phyloP scores from a whole-genome alignment of 2,329 filamentous ascomycete genomes.

The Pseudocercospora fuligena region DNA sequence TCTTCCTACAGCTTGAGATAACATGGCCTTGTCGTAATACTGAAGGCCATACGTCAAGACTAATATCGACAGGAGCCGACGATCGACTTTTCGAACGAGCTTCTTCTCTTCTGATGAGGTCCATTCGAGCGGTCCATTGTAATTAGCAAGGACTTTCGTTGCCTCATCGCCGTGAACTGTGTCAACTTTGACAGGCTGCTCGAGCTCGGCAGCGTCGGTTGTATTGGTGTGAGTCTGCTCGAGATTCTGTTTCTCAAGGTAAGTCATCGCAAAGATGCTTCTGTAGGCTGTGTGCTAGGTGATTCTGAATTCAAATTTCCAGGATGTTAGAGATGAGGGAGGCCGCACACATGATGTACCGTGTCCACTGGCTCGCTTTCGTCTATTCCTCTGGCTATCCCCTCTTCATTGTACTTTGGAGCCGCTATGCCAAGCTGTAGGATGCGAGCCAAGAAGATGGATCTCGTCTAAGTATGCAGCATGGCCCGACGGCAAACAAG shows the following conservation, averaged over 20 bases:
- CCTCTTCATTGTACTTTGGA: background rate
- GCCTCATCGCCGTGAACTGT: conserved; percentile 18
- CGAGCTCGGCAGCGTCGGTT: conserved; percentile 10
- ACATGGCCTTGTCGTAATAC: conserved; percentile 60
- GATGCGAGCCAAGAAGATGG: background rate
- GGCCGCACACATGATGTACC: background rate
- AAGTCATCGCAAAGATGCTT: background rate
- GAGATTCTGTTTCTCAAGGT: conserved; percentile 3
- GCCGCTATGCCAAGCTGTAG: background rate
- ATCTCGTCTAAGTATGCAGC: background rate
- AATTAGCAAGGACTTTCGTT: conserved; percentile 15
- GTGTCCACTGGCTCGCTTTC: background rate
- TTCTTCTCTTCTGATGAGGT: conserved; percentile 50
- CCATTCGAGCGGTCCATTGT: conserved; percentile 40
- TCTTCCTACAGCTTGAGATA: conserved; percentile 55
- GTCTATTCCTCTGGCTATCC: background rate
- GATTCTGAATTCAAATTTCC: background rate
- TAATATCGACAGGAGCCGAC: conserved; percentile 52
- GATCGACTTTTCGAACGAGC: conserved; percentile 50
- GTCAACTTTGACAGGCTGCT: conserved; percentile 16
- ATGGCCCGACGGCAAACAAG: background rate
- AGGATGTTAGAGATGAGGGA: too few relatives aligned
- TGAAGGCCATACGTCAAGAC: conserved; percentile 54
- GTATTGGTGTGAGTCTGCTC: conserved; percentile 14
- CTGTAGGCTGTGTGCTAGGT: background rate